Base-by-base conservation (phyloP, 2,329 filamentous ascomycete species). In the Phaeosphaeria sp. region DNA sequence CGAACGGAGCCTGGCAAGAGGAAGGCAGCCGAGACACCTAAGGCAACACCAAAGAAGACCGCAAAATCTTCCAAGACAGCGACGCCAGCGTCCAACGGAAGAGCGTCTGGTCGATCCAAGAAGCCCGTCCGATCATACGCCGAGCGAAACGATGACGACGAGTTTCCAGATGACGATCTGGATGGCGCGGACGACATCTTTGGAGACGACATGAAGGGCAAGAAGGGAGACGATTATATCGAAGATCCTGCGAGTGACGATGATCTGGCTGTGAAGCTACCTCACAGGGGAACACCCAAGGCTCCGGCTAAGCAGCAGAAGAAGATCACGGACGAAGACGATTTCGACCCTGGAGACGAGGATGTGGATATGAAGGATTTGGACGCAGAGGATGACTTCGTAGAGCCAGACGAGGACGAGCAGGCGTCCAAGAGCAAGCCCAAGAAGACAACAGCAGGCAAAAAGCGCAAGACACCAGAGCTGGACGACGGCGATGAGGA, bases 181-280 rank as follows among this genome's bases (percentile, higher is more conserved):
- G 89, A 86, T 45, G 83, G 78, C 2, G 90, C 86, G n/a, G 90
- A 92, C 63, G 93, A 97, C 67, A 93, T 97, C 20, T 93, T 93
- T 76, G 90, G 89, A 15, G 89, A 90, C 3, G 88, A 91, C 63
- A 85, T 84, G 33, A 90, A 88, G 72, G 85, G 84, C 48, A 81
- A 85, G 45, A 87, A 84, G 55, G 91, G 86, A 57, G 83, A 83
- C 45, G 90, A 89, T 47, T 92, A 95, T 53, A 89, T 92, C 30
- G 88, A 92, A 48, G 60, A 51, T 7, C 60, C 53, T 72, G 67
- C 67, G 9, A 74, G 69, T 51, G 71, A 76, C 4, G 71, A 75
- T 45, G 67, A 68, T 33, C 24, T 68, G 6, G 65, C 69, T 2
- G 59, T 76, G 44, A 57, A 67, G 22, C 58, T 76, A 22, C 74